Conservation (phyloP, 2,329 filamentous ascomycete genomes). For the Beauveria caledonica region DNA sequence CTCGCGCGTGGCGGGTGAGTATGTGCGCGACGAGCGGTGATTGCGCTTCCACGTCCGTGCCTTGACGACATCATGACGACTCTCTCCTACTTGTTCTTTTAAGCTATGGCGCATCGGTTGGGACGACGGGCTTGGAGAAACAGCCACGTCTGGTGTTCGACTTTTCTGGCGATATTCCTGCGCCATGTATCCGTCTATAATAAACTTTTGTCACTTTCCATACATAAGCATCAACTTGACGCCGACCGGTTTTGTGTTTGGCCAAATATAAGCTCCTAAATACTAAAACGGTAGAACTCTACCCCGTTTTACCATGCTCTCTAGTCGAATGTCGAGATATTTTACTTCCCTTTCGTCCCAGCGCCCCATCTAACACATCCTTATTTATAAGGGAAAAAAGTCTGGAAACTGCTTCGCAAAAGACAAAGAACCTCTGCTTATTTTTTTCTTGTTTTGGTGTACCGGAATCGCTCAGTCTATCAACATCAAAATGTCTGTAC, state of each 20-base stretch:
- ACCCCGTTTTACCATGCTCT: not conserved
- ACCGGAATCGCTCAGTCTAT: not conserved
- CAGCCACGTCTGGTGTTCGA: not conserved
- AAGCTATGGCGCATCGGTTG: not conserved
- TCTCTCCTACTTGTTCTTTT: not conserved
- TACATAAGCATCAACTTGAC: not conserved
- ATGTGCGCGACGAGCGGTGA: slow-evolving; percentile 28
- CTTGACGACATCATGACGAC: not conserved
- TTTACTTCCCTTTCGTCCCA: not conserved
- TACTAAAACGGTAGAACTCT: slow-evolving; percentile 1
- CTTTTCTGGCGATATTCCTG: not conserved
- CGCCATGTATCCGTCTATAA: too few species aligned
- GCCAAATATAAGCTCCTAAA: not conserved
- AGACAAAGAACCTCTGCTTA: not conserved
- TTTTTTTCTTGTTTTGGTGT: slow-evolving; percentile 13
- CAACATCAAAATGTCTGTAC: not conserved
- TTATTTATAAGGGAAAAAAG: not conserved
- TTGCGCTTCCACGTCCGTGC: not conserved
- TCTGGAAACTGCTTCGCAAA: not conserved
- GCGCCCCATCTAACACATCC: not conserved
- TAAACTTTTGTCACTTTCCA: not conserved
- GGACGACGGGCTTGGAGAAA: not conserved
- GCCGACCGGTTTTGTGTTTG: not conserved
- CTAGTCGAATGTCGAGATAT: not conserved
- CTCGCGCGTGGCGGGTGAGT: slow-evolving; percentile 50